phyloP scores from a whole-genome alignment of 768 basidiomycete species.

The Russula sp. region DNA sequence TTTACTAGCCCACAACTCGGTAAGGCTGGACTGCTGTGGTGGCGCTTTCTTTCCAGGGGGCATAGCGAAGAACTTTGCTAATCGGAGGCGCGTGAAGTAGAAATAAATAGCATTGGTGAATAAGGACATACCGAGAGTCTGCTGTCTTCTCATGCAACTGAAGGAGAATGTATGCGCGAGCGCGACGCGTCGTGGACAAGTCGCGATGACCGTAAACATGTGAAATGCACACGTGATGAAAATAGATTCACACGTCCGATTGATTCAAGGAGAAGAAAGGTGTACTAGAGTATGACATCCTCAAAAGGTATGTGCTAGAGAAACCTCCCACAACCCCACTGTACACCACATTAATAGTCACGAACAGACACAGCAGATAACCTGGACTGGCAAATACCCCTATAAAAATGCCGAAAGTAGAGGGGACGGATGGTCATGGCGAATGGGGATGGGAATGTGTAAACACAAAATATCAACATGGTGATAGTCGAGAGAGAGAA shows the following conservation, averaged over 20 bases:
- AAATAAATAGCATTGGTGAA: not conserved
- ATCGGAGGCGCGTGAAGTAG: not conserved
- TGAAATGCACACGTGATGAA: constrained; percentile 19
- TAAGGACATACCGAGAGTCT: constrained; percentile 55
- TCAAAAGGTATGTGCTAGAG: constrained; percentile 27
- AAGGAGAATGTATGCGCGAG: constrained; percentile 2
- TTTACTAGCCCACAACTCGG: constrained; percentile 68
- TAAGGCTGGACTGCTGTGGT: constrained; percentile 74
- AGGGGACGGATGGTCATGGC: constrained; percentile 9
- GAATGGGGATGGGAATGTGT: not conserved
- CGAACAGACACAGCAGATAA: constrained; percentile 24
- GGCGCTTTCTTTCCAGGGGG: constrained; percentile 65
- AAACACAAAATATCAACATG: constrained; percentile 4
- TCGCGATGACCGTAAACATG: constrained; percentile 24
- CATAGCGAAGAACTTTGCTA: constrained; percentile 78
- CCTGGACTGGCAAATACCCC: constrained; percentile 27
- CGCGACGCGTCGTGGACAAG: constrained; percentile 21
- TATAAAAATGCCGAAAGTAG: constrained; percentile 25
- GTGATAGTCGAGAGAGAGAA: no score
- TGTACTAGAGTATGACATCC: constrained; percentile 21
- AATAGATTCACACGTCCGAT: not conserved
- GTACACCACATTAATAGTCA: constrained; percentile 20
- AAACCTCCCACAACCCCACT: not conserved
- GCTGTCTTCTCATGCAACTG: constrained; percentile 62
- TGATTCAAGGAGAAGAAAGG: not conserved